Conservation (phyloP, 1,284 basidiomycete species). For the Cryptococcus amylolentus region DNA sequence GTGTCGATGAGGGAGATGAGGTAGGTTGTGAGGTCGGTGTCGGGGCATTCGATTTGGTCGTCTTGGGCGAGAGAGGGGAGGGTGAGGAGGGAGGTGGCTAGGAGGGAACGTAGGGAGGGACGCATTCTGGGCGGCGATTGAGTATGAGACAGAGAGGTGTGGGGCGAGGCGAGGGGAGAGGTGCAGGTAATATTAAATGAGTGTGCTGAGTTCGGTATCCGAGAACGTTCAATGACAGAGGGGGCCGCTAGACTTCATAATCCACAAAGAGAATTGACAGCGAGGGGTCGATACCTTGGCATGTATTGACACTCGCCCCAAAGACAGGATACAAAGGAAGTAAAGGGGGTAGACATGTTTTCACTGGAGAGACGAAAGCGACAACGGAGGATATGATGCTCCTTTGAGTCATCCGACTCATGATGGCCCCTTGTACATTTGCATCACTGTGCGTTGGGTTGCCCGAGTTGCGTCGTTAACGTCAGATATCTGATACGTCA, state of each 20-base stretch:
- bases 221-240: neutral
- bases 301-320: too few species aligned
- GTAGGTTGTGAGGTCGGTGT: conserved; percentile 26
- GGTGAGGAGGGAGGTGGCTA: neutral
- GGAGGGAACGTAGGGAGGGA: neutral
- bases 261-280: neutral
- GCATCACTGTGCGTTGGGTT: too few species aligned
- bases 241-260: neutral
- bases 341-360: too few species aligned
- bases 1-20: conserved; percentile 36
- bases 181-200: neutral
- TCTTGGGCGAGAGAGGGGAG: conserved; percentile 2
- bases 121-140: neutral
- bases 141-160: neutral
- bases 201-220: neutral
- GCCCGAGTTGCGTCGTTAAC: too few species aligned
- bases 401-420: too few species aligned
- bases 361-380: too few species aligned
- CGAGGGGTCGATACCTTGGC: neutral
- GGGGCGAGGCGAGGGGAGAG: neutral
- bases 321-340: too few species aligned
- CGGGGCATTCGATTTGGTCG: conserved; percentile 23
- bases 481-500: too few species aligned
- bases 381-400: too few species aligned
- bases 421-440: too few species aligned